Evolutionary conservation across 202 grass and related monocot genomes (phyloP).

Genomic region (Tripidium arundinaceum): DNA sequence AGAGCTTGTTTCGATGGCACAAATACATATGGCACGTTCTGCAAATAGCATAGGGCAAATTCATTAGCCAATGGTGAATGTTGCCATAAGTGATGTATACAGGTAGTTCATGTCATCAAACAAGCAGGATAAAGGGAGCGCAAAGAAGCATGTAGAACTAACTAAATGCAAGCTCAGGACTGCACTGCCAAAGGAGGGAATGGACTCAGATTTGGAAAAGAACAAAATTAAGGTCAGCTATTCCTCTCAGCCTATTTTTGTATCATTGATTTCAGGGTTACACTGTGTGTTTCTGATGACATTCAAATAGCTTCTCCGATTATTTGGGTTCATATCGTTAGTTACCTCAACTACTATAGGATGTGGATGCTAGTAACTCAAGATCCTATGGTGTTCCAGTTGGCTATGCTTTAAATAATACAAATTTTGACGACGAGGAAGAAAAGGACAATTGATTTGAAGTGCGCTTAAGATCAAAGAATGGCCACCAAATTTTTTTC

Average conservation of each 20-base stretch:
- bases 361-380: constrained; percentile 50
- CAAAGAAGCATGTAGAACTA: not conserved
- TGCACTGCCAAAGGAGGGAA: constrained; percentile 40
- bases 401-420: constrained; percentile 42
- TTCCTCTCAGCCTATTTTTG: constrained; percentile 33
- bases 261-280: constrained; percentile 24
- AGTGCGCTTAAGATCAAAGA: constrained; percentile 50
- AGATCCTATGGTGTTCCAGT: constrained; percentile 43
- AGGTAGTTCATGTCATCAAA: not conserved
- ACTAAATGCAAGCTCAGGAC: not conserved
- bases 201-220: constrained; percentile 54
- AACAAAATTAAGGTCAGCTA: constrained; percentile 54
- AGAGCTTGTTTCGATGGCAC: constrained; percentile 89
- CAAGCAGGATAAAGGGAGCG: not conserved
- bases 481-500: not conserved
- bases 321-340: constrained; percentile 89
- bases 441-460: constrained; percentile 40
- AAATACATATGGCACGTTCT: constrained; percentile 95
- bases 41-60: not conserved
- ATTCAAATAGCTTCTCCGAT: constrained; percentile 98
- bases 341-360: constrained; percentile 99
- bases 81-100: not conserved
- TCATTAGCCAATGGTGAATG: not conserved
- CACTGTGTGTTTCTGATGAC: constrained; percentile 81
- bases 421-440: constrained; percentile 23